phyloP scores from a whole-genome alignment of 2,329 filamentous ascomycete species.

The Xylariaceae sp. region DNA sequence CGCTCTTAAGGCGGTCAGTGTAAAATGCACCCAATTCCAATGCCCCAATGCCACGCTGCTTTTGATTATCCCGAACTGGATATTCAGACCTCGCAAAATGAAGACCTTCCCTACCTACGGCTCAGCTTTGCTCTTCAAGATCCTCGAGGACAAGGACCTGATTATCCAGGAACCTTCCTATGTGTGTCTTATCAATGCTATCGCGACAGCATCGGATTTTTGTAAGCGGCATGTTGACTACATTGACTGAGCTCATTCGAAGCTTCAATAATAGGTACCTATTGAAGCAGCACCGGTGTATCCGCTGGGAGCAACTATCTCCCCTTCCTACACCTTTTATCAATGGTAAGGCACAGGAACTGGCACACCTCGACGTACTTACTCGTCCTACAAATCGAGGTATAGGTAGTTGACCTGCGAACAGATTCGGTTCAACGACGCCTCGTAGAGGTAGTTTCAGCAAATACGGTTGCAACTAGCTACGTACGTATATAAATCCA shows the following conservation, averaged over 20 bases:
- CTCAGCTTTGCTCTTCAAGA: slow-evolving; percentile 11
- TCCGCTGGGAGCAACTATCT: no score
- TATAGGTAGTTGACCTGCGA: slow-evolving; percentile 72
- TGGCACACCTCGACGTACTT: slow-evolving; percentile 61
- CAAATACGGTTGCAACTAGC: neutral
- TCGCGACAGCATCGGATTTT: slow-evolving; percentile 43
- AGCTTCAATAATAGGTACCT: slow-evolving; percentile 24
- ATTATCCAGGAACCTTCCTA: slow-evolving; percentile 43
- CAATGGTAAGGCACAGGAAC: slow-evolving; percentile 56
- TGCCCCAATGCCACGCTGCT: no score
- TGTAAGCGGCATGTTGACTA: slow-evolving; percentile 41
- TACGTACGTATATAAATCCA: slow-evolving; percentile 27
- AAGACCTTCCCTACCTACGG: no score
- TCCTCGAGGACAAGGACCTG: slow-evolving; percentile 21
- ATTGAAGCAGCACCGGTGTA: no score
- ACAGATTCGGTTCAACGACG: slow-evolving; percentile 60
- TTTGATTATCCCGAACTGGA: no score
- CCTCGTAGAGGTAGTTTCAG: slow-evolving; percentile 15
- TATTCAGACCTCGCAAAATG: no score
- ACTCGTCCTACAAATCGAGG: slow-evolving; percentile 56
- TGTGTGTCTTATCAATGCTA: slow-evolving; percentile 45
- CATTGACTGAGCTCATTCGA: slow-evolving; percentile 41
- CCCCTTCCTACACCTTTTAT: no score
- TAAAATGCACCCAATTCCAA: no score
- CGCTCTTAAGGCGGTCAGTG: no score